Conservation (phyloP, 2,329 filamentous ascomycete genomes). For the Onygenales sp. region DNA sequence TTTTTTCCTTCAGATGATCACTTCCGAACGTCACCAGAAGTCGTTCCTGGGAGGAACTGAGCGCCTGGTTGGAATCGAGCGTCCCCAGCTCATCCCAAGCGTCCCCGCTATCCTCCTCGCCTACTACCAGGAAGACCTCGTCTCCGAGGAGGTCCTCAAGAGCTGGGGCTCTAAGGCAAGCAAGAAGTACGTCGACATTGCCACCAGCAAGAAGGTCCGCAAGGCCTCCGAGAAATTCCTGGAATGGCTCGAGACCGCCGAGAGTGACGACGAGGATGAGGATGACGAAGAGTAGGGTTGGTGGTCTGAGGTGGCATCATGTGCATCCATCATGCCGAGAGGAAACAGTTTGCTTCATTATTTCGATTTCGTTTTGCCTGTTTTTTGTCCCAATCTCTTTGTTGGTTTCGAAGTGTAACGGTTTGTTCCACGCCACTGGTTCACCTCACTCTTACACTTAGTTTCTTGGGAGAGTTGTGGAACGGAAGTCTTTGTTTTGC, state of each 20-base stretch:
- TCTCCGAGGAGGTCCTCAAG: constrained; percentile 78
- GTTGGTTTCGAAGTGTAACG: not conserved
- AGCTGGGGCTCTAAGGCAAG: constrained; percentile 91
- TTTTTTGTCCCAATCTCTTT: not conserved
- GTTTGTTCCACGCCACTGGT: not conserved
- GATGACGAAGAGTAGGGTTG: constrained; percentile 50
- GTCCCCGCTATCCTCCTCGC: constrained; percentile 80
- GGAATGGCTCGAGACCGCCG: constrained; percentile 83
- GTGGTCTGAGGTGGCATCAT: too few species aligned
- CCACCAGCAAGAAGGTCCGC: constrained; percentile 88
- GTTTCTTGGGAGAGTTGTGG: too few species aligned
- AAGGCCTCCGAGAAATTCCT: constrained; percentile 91
- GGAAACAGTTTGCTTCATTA: not conserved
- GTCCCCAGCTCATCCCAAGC: constrained; percentile 66
- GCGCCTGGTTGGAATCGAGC: constrained; percentile 75
- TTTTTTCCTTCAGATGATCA: constrained; percentile 52
- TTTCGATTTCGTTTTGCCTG: not conserved
- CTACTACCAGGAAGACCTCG: constrained; percentile 83
- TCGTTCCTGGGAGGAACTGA: constrained; percentile 91
- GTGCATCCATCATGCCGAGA: too few species aligned
- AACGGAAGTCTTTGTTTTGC: too few species aligned
- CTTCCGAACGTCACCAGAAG: constrained; percentile 89
- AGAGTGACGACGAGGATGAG: constrained; percentile 58
- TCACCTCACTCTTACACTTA: too few species aligned
- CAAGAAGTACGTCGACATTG: constrained; percentile 93